phyloP scores from a whole-genome alignment of 2,329 filamentous ascomycete species.

The Diaporthe capsici region DNA sequence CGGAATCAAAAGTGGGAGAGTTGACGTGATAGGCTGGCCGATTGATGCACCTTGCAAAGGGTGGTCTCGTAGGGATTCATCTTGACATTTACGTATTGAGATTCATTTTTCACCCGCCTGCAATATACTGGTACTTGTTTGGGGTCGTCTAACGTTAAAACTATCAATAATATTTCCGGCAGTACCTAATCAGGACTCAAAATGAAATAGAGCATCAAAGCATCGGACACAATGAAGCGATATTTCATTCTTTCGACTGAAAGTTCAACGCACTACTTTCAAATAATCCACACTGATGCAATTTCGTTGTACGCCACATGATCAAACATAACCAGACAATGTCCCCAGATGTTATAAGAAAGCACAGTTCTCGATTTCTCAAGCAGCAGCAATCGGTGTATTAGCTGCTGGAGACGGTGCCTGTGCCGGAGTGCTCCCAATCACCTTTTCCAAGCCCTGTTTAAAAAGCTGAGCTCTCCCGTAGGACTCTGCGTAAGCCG shows the following conservation, averaged over 20 bases:
- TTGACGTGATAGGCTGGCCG: not conserved
- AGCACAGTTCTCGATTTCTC: not conserved
- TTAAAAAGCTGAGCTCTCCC: constrained; percentile 50
- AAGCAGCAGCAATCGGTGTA: constrained; percentile 23
- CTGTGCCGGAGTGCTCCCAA: not conserved
- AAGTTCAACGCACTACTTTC: too few relatives aligned
- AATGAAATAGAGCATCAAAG: not conserved
- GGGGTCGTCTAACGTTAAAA: not conserved
- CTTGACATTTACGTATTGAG: not conserved
- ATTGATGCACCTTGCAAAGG: too few relatives aligned
- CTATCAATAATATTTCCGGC: not conserved
- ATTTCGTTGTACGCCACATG: not conserved
- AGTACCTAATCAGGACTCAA: not conserved
- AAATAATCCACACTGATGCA: not conserved
- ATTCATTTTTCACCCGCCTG: not conserved
- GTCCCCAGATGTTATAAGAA: too few relatives aligned
- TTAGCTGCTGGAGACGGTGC: not conserved
- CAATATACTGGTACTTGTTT: not conserved
- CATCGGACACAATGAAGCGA: not conserved
- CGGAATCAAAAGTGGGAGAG: constrained; percentile 28
- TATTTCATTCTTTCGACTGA: too few relatives aligned
- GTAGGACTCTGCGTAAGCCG: constrained; percentile 53
- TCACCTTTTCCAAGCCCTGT: constrained; percentile 47
- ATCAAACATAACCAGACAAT: not conserved
- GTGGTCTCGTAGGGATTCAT: too few relatives aligned